Base-by-base conservation (phyloP, 768 basidiomycete species). In the Xanthoconium stramineum region DNA sequence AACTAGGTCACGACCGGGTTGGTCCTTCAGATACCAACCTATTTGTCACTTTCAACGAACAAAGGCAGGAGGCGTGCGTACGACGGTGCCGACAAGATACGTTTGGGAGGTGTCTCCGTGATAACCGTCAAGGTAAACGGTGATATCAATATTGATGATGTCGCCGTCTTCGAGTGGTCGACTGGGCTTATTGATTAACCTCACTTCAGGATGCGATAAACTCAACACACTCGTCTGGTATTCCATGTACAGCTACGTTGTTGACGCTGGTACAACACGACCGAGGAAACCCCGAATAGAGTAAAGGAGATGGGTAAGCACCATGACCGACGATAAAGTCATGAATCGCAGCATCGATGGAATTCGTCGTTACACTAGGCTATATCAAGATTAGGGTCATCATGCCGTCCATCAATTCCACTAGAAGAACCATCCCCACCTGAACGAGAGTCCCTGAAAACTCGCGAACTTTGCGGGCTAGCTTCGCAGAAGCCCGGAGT, bases 61-160 rank as follows among this genome's bases (percentile, higher is more conserved):
- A 6, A 37, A 50, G 2, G 3, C 49, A 29, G 29, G 4, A 42
- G 10, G 19, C 29, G 40, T 55, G 74, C 72, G 69, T 61, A 92
- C 90, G 15, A 91, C 91, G 35, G 84, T 68, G 38, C 93, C 93
- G 6, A 96, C 85, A 3, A 88, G 71, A 69, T 93, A 94, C 0
- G 89, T 96, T 49, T 80, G 74, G 0, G 92, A 94, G 0, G 93
- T 95, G 63, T 96, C 94, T 1, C 94, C 94, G 61, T 96, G 94
- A 70, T 83, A 93, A 2, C 89, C 88, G 54, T 91, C 73, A n/a
- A 87, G 73, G 68, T 82, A 95, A 9, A 95, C 78, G 1, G 94
- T 95, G 10, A 97, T 72, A 69, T 97, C 94, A 43, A 96, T 78
- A 68, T 94, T 94, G 63, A 97, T 76, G 45, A 97, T 89, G 59